Conservation (phyloP, 768 basidiomycete genomes). For the Suillus alpinus region DNA sequence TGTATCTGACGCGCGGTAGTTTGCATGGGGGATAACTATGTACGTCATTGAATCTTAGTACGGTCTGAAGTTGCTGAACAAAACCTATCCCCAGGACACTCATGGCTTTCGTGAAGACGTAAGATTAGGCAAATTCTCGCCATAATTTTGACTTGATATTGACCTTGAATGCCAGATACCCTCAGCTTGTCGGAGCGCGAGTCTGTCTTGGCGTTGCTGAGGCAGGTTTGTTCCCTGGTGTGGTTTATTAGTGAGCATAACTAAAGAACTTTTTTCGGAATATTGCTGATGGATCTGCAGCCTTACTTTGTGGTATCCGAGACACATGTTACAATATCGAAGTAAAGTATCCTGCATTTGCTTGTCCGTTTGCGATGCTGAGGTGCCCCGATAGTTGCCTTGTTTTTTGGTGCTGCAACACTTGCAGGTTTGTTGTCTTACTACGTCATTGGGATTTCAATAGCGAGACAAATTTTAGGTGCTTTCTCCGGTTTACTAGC, state of each 20-base stretch:
- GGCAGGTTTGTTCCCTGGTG: slow-evolving; percentile 71
- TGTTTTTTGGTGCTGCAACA: slow-evolving; percentile 67
- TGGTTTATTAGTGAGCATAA: slow-evolving; percentile 61
- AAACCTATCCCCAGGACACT: slow-evolving; percentile 40
- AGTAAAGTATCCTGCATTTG: neutral
- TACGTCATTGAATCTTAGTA: slow-evolving; percentile 24
- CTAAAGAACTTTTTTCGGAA: neutral
- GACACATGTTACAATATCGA: slow-evolving; percentile 56
- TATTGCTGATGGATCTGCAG: slow-evolving; percentile 24
- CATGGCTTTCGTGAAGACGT: slow-evolving; percentile 72
- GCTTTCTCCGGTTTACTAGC: slow-evolving; percentile 63
- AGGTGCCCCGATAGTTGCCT: slow-evolving; percentile 33
- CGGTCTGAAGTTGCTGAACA: neutral
- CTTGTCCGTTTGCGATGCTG: neutral
- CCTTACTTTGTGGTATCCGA: slow-evolving; percentile 68
- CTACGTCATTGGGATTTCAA: neutral
- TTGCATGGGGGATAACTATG: slow-evolving; percentile 66
- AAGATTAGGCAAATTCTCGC: neutral
- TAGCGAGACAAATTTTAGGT: slow-evolving; percentile 16
- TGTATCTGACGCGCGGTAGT: neutral
- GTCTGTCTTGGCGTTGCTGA: slow-evolving; percentile 64
- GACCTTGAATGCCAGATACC: slow-evolving; percentile 41
- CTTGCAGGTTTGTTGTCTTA: slow-evolving; percentile 39
- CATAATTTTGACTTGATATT: neutral
- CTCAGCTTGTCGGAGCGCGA: slow-evolving; percentile 56